These are phyloP conservation scores for Plectosphaerella sp. DNA, from an alignment of 2,329 filamentous ascomycete genomes.

Conservation along the genomic window DNA sequence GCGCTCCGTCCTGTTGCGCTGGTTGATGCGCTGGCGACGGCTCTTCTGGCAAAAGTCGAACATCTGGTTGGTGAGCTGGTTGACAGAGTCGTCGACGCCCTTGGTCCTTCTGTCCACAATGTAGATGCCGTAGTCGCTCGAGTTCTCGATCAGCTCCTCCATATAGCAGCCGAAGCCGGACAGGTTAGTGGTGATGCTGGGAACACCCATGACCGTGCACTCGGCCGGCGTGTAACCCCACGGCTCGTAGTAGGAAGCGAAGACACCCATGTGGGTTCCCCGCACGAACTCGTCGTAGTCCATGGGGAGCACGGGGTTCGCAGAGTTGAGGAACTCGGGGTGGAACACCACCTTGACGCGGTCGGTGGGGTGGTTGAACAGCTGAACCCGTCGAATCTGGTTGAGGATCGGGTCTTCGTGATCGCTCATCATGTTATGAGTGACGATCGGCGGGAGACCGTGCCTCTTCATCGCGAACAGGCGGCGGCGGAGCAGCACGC, in stretches of 20 bases:
- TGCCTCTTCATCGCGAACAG: conserved; percentile 96
- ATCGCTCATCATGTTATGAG: conserved; percentile 98
- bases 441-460: conserved; percentile 88
- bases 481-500: conserved; percentile 83
- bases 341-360: conserved; percentile 98
- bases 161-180: conserved; percentile 99
- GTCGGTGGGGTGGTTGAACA: conserved; percentile 94
- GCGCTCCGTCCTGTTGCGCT: conserved; percentile 92
- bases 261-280: conserved; percentile 91
- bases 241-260: conserved; percentile 97
- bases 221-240: conserved; percentile 99
- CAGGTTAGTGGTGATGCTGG: conserved; percentile 95
- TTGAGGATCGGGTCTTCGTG: conserved; percentile 89
- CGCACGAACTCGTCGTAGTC: conserved; percentile 99
- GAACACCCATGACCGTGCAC: conserved; percentile 98
- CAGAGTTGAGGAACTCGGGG: conserved; percentile 93
- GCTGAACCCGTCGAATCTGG: conserved; percentile 90
- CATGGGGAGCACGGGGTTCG: conserved; percentile 89
- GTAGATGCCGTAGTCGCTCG: conserved; percentile 96
- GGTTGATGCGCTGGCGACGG: conserved; percentile 95
- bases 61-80: conserved; percentile 90
- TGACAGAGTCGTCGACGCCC: conserved; percentile 95
- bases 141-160: conserved; percentile 98
- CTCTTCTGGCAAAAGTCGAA: conserved; percentile 92
- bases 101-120: conserved; percentile 95